These are phyloP conservation scores for Margaritispora aquatica DNA, from an alignment of 495 filamentous ascomycete species.

Conservation along the genomic window DNA sequence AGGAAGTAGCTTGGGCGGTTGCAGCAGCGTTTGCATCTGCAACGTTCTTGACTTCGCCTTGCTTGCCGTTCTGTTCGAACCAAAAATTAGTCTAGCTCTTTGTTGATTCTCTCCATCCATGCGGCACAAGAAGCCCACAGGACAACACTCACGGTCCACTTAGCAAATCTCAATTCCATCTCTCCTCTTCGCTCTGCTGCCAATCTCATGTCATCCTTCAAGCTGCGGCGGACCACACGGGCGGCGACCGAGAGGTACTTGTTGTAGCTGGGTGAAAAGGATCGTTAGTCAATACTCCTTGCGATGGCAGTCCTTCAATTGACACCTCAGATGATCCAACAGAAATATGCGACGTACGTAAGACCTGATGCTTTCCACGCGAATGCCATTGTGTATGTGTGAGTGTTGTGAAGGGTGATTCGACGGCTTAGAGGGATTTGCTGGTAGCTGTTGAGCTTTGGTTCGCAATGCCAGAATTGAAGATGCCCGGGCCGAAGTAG, in stretches of 20 bases:
- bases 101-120: neutral
- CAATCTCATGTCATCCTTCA: constrained; percentile 88
- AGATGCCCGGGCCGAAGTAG: neutral
- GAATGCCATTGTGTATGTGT: constrained; percentile 78
- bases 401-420: constrained; percentile 38
- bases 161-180: constrained; percentile 86
- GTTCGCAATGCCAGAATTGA: neutral
- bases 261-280: constrained; percentile 58
- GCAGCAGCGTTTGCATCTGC: constrained; percentile 64
- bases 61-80: constrained; percentile 80
- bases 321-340: neutral
- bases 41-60: constrained; percentile 75
- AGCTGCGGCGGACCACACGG: constrained; percentile 78
- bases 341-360: constrained; percentile 51
- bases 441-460: constrained; percentile 17
- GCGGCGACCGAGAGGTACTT: constrained; percentile 72
- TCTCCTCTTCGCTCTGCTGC: constrained; percentile 83
- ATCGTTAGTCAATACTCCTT: constrained; percentile 16
- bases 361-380: constrained; percentile 98
- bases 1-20: constrained; percentile 37
- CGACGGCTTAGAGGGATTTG: constrained; percentile 17
- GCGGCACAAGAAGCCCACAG: neutral
- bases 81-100: constrained; percentile 4
- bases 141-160: constrained; percentile 80
- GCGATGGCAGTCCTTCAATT: constrained; percentile 9